Evolutionary conservation across 148 eudicot genomes (phyloP), one percentile per base, ranked within the genome.

Genomic region (Rhododendron kiyosumense): DNA sequence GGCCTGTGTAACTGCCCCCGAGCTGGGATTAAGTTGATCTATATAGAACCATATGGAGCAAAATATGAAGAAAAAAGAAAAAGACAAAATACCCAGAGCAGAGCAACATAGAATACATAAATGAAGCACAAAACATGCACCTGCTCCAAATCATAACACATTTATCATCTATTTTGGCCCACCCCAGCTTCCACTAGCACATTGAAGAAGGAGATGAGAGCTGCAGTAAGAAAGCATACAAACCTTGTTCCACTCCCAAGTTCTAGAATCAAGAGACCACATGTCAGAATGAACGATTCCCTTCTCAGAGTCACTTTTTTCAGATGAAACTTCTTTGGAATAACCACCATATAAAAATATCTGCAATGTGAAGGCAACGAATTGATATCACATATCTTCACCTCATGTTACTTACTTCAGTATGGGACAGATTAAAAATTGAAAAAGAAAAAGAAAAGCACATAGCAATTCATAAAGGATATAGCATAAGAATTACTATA

Each of bases 201-300:
- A 54, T 1, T 24, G 48, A 38, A 57, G 74, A 11, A 81, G 83
- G 48, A 54, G 46, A 57, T 59, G 46, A 41, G 32, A 9, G 15
- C 48, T 34, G 28, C 48, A 86, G 32, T 54, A 83, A 81, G 77
- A 67, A 65, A 51, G 85, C 87, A 86, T 52, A 85, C 83, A 87
- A 63, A 96, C 99, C 99, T 96, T 96, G 90, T 95, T 96, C 98
- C 99, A 96, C 78, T 94, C 98, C 99, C 99, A 96, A 80, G 98
- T 96, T 91, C 91, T 93, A 41, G 98, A 98, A 86, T 96, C 98
- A 92, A 96, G 96, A 81, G 94, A 92, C 97, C 97, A 96, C 96
- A 97, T 92, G 86, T 97, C 99, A 81, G 99, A 90, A 87, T 97
- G 99, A 71, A 97, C 98, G 74, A 90, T 92, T 83, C 99, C 99